phyloP scores from a whole-genome alignment of 805 yeast genomes.

The Cyberlindnera galapagoensis region DNA sequence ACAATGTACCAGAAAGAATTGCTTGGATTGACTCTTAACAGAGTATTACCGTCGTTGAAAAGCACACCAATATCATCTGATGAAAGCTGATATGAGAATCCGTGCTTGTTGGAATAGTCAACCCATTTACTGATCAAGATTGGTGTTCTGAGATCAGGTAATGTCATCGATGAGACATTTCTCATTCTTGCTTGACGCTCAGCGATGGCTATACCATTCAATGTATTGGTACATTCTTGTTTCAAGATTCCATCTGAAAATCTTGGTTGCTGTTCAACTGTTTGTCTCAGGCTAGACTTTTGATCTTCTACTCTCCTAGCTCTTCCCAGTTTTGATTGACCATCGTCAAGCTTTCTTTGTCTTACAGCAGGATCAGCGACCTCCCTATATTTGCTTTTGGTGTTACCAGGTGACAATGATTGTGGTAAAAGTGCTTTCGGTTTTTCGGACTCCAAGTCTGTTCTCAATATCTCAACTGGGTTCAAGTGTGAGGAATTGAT shows the following conservation, averaged over 20 bases:
- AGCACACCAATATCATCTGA: conserved; percentile 87
- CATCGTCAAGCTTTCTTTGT: conserved; percentile 26
- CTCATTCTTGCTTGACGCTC: conserved; percentile 40
- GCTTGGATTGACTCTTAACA: conserved; percentile 62
- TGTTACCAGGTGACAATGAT: conserved; percentile 88
- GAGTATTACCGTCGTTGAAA: conserved; percentile 79
- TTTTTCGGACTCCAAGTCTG: conserved; percentile 64
- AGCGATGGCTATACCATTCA: conserved; percentile 38
- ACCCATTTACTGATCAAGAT: conserved; percentile 92
- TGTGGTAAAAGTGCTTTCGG: conserved; percentile 73
- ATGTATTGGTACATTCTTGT: conserved; percentile 39
- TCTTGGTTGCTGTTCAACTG: conserved; percentile 7
- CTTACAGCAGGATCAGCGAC: conserved; percentile 23
- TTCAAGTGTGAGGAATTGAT: conserved; percentile 40
- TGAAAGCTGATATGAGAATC: conserved; percentile 87
- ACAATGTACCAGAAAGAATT: conserved; percentile 61
- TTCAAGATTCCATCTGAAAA: conserved; percentile 28
- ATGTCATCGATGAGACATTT: conserved; percentile 9
- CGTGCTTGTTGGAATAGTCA: conserved; percentile 93
- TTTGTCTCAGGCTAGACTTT: conserved; percentile 11
- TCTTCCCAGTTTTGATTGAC: conserved; percentile 25
- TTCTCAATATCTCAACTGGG: conserved; percentile 64
- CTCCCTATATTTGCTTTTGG: conserved; percentile 80
- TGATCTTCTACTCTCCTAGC: conserved; percentile 35
- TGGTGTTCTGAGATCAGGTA: conserved; percentile 37